Percentiles rank a stretch among this genome's conserved stretches.
These are phyloP conservation scores for Aureoboletus auriporus DNA, from an alignment of 768 basidiomycete species.

Conservation along the genomic window DNA sequence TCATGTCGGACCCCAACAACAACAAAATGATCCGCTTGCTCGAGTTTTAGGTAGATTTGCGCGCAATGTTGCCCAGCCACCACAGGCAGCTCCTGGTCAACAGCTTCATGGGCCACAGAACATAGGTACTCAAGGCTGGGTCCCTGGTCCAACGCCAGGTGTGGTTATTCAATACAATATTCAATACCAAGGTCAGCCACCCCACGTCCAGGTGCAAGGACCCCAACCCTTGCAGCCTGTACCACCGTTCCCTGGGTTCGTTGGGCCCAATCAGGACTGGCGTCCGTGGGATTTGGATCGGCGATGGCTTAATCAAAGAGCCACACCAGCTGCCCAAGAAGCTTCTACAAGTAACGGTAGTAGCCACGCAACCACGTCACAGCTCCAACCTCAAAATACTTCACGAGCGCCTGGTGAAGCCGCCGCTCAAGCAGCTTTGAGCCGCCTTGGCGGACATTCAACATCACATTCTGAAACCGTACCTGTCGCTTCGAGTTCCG, in stretches of 20 bases:
- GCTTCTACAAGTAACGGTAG: constrained; percentile 1
- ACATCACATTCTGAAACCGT: constrained; percentile 7
- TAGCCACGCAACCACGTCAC: constrained; percentile 5
- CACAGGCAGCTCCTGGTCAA: constrained; percentile 30
- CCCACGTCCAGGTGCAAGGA: constrained; percentile 29
- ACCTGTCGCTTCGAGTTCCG: constrained; percentile 3
- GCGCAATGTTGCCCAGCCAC: constrained; percentile 47
- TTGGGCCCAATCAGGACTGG: constrained; percentile 63
- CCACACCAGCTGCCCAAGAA: constrained; percentile 5
- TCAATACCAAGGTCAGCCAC: constrained; percentile 47
- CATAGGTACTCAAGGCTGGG: constrained; percentile 34
- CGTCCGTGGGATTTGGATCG: constrained; percentile 53
- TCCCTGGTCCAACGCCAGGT: constrained; percentile 36
- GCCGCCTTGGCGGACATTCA: constrained; percentile 35
- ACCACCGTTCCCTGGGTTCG: constrained; percentile 59
- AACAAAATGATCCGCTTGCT: constrained; percentile 34
- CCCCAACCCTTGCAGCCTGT: constrained; percentile 35
- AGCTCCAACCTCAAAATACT: constrained; percentile 4
- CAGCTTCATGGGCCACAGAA: constrained; percentile 29
- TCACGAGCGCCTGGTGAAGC: constrained; percentile 42
- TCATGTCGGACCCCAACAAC: constrained; percentile 30
- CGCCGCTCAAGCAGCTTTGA: constrained; percentile 65
- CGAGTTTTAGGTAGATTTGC: constrained; percentile 49
- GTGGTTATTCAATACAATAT: constrained; percentile 64
- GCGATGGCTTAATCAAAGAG: constrained; percentile 24